A percentile compares a stretch with the other conserved stretches of the same genome.
Evolutionary conservation across 805 yeast genomes (phyloP).

Genomic region (Teunomyces panamensis): DNA sequence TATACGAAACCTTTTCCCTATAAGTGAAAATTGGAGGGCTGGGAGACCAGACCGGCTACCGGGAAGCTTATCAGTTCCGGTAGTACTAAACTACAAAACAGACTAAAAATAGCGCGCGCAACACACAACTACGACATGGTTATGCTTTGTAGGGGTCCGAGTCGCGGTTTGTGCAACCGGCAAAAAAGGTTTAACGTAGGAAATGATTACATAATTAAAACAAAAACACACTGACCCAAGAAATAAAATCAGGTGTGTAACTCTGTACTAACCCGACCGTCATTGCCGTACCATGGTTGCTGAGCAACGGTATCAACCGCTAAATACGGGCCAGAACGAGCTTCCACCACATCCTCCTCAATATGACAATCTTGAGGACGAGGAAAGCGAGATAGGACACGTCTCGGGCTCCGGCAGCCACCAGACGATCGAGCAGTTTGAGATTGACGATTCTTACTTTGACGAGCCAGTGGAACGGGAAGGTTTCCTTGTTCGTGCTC

Average conservation of each 20-base stretch:
- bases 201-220: not conserved
- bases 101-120: too few species aligned
- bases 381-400: not conserved
- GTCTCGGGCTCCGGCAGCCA: slow-evolving; percentile 2
- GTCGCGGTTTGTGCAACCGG: too few species aligned
- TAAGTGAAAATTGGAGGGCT: too few species aligned
- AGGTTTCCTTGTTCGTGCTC: slow-evolving; percentile 35
- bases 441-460: slow-evolving; percentile 29
- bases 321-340: not conserved
- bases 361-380: slow-evolving; percentile 7
- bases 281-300: not conserved
- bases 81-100: too few species aligned
- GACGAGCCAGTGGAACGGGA: slow-evolving; percentile 17
- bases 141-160: too few species aligned
- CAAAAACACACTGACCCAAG: not conserved
- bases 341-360: slow-evolving; percentile 12
- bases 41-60: too few species aligned
- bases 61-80: too few species aligned
- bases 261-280: not conserved
- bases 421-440: slow-evolving; percentile 29
- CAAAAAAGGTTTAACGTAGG: too few species aligned
- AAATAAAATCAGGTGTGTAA: too few species aligned
- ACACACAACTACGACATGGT: too few species aligned
- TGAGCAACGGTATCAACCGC: slow-evolving; percentile 2
- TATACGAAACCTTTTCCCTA: too few species aligned